A percentile compares a stretch with the other conserved stretches of the same genome.
Conservation (phyloP, 768 basidiomycete species). For the Thelephora aurantiotincta region DNA sequence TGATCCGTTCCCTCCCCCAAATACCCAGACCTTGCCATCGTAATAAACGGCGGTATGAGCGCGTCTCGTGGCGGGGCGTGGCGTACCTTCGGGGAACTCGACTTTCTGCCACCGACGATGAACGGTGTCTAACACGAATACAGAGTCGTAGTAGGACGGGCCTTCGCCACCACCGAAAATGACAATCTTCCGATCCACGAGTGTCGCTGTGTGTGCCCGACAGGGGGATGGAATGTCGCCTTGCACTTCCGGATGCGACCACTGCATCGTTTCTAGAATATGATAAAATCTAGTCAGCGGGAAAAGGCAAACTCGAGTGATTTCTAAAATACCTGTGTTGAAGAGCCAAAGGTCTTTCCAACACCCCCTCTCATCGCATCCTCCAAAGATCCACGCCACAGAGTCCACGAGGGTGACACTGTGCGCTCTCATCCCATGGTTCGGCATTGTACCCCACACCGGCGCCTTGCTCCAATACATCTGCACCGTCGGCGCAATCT, state of each 20-base stretch:
- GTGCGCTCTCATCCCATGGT: conserved; percentile 64
- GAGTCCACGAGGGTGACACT: conserved; percentile 74
- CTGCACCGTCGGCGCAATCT: conserved; percentile 49
- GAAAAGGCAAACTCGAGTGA: not conserved
- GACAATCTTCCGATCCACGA: conserved; percentile 68
- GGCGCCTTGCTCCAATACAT: conserved; percentile 86
- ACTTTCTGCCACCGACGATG: conserved; percentile 54
- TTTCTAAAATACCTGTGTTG: conserved; percentile 83
- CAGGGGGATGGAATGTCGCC: conserved; percentile 77
- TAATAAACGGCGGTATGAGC: conserved; percentile 81
- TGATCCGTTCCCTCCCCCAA: conserved; percentile 90
- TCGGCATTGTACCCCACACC: conserved; percentile 56
- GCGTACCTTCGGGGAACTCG: conserved; percentile 10
- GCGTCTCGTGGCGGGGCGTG: conserved; percentile 40
- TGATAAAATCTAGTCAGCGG: not conserved
- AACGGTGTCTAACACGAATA: conserved; percentile 73
- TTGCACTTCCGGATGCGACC: conserved; percentile 62
- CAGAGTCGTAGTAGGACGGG: conserved; percentile 65
- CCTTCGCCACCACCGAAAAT: conserved; percentile 84
- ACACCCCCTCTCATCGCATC: conserved; percentile 69
- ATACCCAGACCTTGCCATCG: conserved; percentile 61
- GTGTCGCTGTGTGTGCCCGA: conserved; percentile 78
- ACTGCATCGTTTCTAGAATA: conserved; percentile 72
- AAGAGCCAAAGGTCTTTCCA: conserved; percentile 73
- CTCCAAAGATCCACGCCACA: conserved; percentile 79